Percentiles rank a stretch among this genome's conserved stretches.
These are phyloP conservation scores for Exsudoporus frostii DNA, from an alignment of 768 basidiomycete genomes.

Conservation along the genomic window DNA sequence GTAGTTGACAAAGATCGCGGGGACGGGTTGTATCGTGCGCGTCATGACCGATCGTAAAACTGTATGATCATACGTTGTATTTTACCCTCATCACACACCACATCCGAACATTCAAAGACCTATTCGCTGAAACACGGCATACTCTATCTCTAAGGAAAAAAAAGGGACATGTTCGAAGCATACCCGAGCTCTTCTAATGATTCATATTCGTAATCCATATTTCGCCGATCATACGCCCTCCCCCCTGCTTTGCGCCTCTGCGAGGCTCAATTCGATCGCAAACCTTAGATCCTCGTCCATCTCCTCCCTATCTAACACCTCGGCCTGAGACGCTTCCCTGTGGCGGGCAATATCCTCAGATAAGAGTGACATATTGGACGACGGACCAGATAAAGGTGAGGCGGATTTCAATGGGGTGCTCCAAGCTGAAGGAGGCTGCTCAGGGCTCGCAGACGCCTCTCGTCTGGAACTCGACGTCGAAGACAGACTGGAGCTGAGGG, in stretches of 20 bases:
- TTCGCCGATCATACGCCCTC: slow-evolving; percentile 6
- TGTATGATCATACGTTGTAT: slow-evolving; percentile 36
- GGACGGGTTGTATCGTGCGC: slow-evolving; percentile 92
- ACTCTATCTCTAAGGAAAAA: not conserved
- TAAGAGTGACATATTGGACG: slow-evolving; percentile 12
- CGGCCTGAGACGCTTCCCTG: not conserved
- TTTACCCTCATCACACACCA: not conserved
- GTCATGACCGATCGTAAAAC: slow-evolving; percentile 68
- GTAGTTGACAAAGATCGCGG: slow-evolving; percentile 90
- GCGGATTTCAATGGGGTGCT: slow-evolving; percentile 34
- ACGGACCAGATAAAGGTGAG: slow-evolving; percentile 10
- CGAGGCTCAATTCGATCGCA: slow-evolving; percentile 69
- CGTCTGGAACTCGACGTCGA: slow-evolving; percentile 23
- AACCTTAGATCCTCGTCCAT: slow-evolving; percentile 64
- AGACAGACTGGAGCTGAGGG: slow-evolving; percentile 31
- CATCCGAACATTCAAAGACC: not conserved
- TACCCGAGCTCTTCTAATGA: not conserved
- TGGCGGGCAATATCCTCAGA: slow-evolving; percentile 12
- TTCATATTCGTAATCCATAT: not conserved
- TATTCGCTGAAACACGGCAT: not conserved
- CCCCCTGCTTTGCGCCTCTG: slow-evolving; percentile 37
- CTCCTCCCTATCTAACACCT: slow-evolving; percentile 27
- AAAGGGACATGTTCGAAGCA: not conserved
- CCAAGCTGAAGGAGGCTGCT: slow-evolving; percentile 36
- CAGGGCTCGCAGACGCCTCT: slow-evolving; percentile 13